Evolutionary conservation across 768 basidiomycete species (phyloP).

Genomic region (Filobasidium wieringae): DNA sequence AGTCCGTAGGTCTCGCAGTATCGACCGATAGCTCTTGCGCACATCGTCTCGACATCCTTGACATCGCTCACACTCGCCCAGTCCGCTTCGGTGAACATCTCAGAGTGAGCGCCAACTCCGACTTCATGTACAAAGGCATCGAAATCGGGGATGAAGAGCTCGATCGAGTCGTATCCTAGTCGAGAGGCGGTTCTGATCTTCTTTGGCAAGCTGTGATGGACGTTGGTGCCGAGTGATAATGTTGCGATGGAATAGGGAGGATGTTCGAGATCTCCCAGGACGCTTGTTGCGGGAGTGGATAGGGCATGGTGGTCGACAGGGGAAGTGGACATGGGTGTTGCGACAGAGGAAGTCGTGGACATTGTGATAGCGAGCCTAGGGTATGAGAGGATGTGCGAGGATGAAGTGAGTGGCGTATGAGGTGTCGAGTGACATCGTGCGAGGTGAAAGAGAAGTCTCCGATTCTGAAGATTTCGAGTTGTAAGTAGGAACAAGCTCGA

Average conservation of each 20-base stretch:
- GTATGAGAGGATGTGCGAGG: too few species aligned
- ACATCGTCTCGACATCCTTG: not conserved
- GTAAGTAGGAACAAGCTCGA: too few species aligned
- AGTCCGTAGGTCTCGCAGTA: constrained; percentile 18
- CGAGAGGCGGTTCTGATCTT: constrained; percentile 3
- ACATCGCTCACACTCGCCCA: not conserved
- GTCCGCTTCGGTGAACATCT: not conserved
- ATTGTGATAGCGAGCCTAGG: not conserved
- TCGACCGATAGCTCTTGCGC: constrained; percentile 4
- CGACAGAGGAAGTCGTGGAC: not conserved
- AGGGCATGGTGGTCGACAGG: not conserved
- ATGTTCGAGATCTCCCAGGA: not conserved
- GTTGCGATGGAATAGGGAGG: constrained; percentile 3
- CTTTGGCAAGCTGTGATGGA: constrained; percentile 4
- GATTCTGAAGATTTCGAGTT: too few species aligned
- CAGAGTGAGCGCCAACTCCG: not conserved
- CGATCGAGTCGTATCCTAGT: constrained; percentile 7
- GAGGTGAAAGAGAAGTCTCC: too few species aligned
- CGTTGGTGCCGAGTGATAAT: constrained; percentile 1
- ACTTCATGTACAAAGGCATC: constrained; percentile 11
- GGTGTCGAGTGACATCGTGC: too few species aligned
- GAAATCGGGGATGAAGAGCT: constrained; percentile 11
- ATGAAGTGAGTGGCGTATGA: too few species aligned
- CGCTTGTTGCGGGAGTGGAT: not conserved
- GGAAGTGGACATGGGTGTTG: not conserved